Base-by-base conservation (phyloP, 148 eudicot species). In the Dysphania ambrosioides region DNA sequence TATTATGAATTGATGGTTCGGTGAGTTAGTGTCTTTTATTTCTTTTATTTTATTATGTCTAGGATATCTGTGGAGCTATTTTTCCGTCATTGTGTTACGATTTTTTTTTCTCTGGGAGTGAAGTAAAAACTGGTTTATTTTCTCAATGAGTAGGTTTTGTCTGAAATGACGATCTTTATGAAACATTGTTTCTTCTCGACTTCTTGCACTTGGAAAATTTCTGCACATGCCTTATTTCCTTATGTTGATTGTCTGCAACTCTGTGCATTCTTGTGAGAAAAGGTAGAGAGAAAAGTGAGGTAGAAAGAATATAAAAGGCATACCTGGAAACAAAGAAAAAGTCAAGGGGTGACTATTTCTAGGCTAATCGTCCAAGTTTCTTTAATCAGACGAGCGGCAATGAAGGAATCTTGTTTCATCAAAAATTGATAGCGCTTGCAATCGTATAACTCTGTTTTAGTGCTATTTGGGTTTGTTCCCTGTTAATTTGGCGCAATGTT, bases 1-100 rank as follows among this genome's bases (percentile, higher is more conserved):
- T 92, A 89, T 81, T 90, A 92, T 73, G 91, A 92, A 63, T 73
- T 85, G 60, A 86, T 92, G 97, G 88, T 93, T 72, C 82, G 89
- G 97, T 93, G 83, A 57, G 87, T 79, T 16, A 38, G 12, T 30
- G 63, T 32, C 5, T 64, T 38, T 30, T 68, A 49, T 60, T 58
- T 49, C 66, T 27, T 31, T 29, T 12, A 24, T 34, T 76, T 2
- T 53, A 7, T n/a, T 35, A 18, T 62, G 71, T 36, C 36, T 72
- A 26, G 41, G 3, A 34, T 65, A 38, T 67, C 69, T 15, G 4
- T 57, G 79, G 11, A 15, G 36, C 47, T 40, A 29, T 5, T 7
- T 59, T 8, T 67, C 19, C 21, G 49, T 19, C n/a, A 32, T n/a
- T 34, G 6, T 56, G 29, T 19, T 21, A 21, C 34, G 34, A 15